Percentiles rank a stretch among this genome's conserved stretches.
Evolutionary conservation across 2,329 filamentous ascomycete species (phyloP).

Genomic region (Mollisia scopiformis): DNA sequence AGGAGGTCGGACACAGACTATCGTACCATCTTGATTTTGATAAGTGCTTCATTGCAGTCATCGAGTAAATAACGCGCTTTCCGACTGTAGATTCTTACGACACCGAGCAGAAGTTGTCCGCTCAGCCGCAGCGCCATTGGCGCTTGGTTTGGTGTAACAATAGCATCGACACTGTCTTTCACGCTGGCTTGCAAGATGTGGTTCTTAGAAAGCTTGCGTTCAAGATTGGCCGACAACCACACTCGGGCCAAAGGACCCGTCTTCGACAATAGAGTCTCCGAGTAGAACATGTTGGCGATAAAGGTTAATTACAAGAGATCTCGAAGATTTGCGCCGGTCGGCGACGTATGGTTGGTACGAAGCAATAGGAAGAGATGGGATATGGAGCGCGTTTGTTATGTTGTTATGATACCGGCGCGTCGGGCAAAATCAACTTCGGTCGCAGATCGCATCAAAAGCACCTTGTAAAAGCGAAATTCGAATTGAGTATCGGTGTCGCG

Average conservation of each 20-base stretch:
- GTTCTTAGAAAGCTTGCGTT: slow-evolving; percentile 97
- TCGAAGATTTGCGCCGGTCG: slow-evolving; percentile 23
- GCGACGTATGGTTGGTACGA: slow-evolving; percentile 20
- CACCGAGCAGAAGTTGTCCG: slow-evolving; percentile 90
- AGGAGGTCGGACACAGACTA: slow-evolving; percentile 20
- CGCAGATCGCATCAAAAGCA: slow-evolving; percentile 21
- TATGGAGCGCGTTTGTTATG: slow-evolving; percentile 30
- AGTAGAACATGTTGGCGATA: slow-evolving; percentile 83
- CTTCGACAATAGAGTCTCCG: slow-evolving; percentile 92
- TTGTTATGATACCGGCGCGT: slow-evolving; percentile 27
- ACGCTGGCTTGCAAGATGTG: slow-evolving; percentile 95
- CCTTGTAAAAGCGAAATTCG: slow-evolving; percentile 2
- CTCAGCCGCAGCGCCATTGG: slow-evolving; percentile 94
- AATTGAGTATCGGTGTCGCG: slow-evolving; percentile 13
- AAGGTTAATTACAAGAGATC: slow-evolving; percentile 23
- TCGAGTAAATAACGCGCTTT: slow-evolving; percentile 96
- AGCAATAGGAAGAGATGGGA: slow-evolving; percentile 7
- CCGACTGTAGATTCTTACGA: slow-evolving; percentile 95
- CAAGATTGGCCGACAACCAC: slow-evolving; percentile 97
- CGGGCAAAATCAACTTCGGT: slow-evolving; percentile 13
- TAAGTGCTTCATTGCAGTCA: slow-evolving; percentile 94
- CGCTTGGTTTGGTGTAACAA: slow-evolving; percentile 89
- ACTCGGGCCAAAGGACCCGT: slow-evolving; percentile 95
- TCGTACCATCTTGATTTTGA: slow-evolving; percentile 97
- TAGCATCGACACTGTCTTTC: slow-evolving; percentile 91